Evolutionary conservation across 2,329 filamentous ascomycete genomes (phyloP), one percentile per base, ranked within the genome.

Genomic region (Coniochaeta prunicola): DNA sequence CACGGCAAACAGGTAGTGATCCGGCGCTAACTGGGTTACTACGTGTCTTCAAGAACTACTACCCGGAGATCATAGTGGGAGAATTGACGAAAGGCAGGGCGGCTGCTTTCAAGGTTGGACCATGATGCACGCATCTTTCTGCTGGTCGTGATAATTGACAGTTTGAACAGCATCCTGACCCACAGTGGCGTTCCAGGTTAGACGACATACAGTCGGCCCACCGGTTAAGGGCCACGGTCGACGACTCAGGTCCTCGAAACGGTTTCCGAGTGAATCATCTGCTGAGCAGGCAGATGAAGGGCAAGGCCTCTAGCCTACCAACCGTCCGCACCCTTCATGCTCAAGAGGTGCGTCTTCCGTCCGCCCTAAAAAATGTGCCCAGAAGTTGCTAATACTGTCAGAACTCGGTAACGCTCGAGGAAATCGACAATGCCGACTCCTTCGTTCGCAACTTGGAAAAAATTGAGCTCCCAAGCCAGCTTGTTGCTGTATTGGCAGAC

Each of bases 41-140:
- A 56, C 83, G 88, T 58, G 85, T 93, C n/a, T 96, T 88, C 76
- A 94, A 94, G 69, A 91, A 93, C 69, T 96, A 93, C 71, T 96
- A 93, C 67, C 91, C 91, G 0, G 91, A 96, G 69, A 90, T 96
- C 58, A 90, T 96, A 60, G 82, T 93, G 15, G 89, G 88, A 24
- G 87, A 88, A 63, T 77, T 83, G 4, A 81, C 84, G 31, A 77
- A 78, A 57, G 84, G 84, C 38, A 80, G 81, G 60, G 84, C 84
- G 0, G 81, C 83, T 4, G 78, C 83, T 1, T 88, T 88, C 70
- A 86, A 83, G 71, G 81, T 83, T 68, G 30, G 45, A 36, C 65
- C 21, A n/a, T 8, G n/a, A 4, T 26, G 38, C 26, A 15, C 13
- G 28, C 57, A 28, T 63, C 45, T 45, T 17, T 36, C 13, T 10